Evolutionary conservation across 768 basidiomycete genomes (phyloP), one percentile per base, ranked within the genome.

Genomic region (Mycena chlorophos): DNA sequence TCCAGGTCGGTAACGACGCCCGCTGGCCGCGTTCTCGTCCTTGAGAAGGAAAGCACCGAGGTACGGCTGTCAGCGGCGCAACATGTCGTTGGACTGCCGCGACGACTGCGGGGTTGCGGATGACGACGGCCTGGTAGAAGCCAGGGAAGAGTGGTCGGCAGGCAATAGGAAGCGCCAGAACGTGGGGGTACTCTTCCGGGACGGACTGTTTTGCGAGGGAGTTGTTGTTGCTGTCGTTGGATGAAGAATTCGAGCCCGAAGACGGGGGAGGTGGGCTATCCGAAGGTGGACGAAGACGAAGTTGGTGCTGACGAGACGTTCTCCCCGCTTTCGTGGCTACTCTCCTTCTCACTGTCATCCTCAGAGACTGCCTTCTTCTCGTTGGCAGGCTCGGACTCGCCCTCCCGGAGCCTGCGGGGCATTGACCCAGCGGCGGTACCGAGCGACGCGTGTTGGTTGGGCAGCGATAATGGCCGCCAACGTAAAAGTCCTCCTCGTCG

Each of bases 91-190:
- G n/a, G 67, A 99, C 90, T 13, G 94, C 93, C 6, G 87, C 84
- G 34, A 98, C 94, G 29, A 99, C 96, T 0, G 85, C 81, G 0
- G 93, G 92, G 61, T 98, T 90, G 22, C 87, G 84, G 49, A 99
- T 82, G 54, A 98, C 94, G 48, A 98, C 95, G 2, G 95, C 96
- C 70, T 98, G 97, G 81, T 98, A 98, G 72, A 98, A 97, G 27
- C 94, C 94, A 3, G 96, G 96, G 75, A 98, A 98, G 43, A 98
- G 86, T 1, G 96, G 96, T 17, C 96, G 83, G 39, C 94, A 86
- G 28, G 94, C 94, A 56, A 98, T 98, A 3, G 96, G 96, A 0
- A 98, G 83, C 2, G 95, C 96, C 23, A 98, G 82, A 38, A 98
- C 88, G 68, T 96, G 92, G 96, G 96, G 95, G 71, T 98, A 98